phyloP scores from a whole-genome alignment of 371 early-diverging fungal species.

The Circinella umbellata region DNA sequence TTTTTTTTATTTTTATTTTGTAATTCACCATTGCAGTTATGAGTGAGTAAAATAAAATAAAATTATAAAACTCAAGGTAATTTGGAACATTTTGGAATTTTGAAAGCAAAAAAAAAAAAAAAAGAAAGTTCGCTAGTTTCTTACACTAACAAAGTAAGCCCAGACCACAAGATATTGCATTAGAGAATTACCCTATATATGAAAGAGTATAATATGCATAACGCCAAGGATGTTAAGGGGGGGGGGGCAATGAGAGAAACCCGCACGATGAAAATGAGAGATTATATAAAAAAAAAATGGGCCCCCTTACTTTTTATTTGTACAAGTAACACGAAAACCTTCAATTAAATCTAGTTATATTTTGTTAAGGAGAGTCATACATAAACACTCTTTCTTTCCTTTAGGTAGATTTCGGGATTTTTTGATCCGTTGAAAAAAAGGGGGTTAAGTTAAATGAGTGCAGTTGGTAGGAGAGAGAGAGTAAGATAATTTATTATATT shows the following conservation, averaged over 20 bases:
- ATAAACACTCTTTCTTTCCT: too few species aligned
- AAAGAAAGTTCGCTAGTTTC: too few species aligned
- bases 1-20: too few species aligned
- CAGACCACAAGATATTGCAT: background rate
- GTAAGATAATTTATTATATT: background rate
- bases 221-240: constrained; percentile 1
- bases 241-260: background rate
- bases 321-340: background rate
- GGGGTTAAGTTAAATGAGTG: background rate
- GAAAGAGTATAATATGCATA: background rate
- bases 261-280: too few species aligned
- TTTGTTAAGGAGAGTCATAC: background rate
- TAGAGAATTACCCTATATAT: background rate
- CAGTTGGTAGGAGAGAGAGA: background rate
- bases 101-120: too few species aligned
- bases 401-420: background rate
- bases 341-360: background rate
- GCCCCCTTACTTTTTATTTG: too few species aligned
- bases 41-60: too few species aligned
- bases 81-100: too few species aligned
- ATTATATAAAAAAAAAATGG: too few species aligned
- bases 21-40: too few species aligned
- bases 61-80: background rate
- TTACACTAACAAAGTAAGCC: background rate
- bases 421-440: background rate